Evolutionary conservation across 192 early-diverging fungal species (phyloP), one percentile per base, ranked within the genome.

Genomic region (Gamsiella multidivaricata): DNA sequence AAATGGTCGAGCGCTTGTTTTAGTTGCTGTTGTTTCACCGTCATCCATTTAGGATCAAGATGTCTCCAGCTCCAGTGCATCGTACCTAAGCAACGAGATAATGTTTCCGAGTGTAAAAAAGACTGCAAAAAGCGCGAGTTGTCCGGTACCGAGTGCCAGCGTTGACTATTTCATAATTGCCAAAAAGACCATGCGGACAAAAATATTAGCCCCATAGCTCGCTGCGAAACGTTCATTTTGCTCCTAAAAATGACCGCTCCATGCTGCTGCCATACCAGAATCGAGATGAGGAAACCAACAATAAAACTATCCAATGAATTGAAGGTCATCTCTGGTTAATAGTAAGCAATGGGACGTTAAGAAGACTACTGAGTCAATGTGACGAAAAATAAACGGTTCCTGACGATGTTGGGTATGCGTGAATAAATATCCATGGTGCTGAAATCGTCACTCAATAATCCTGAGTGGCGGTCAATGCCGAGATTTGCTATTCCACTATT

Each of bases 51-150:
- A 39, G 37, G 12, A 12, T 39, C 37, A 5, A n/a, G n/a, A n/a
- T n/a, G 47, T 50, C 9, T 20, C 47, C 20, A 7, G 29, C 3
- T 56, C n/a, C 54, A 9, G n/a, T 5, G 1, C 17, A 45, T 22
- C 26, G 23, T 84, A 88, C 86, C 86, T 88, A 57, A 93, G 54
- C 58, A 98, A 67, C 31, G 95, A 94, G 22, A 97, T 59, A 22
- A 97, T 64, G 78, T 98, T 98, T 50, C 97, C 97, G 17, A 95
- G 65, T 46, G 93, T 94, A 76, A 97, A 98, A 46, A 96, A 84
- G 39, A 95, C 84, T 23, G 97, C 97, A 87, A 97, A 98, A 8
- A 85, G 88, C 10, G 87, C 70, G 49, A 94, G 63, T 37, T 88
- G 80, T 8, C 84, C 90, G 25, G 88, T 69, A 0, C 79, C 47